Conservation (phyloP, 23 red algal genomes). For the Rhodosorus marinus region DNA sequence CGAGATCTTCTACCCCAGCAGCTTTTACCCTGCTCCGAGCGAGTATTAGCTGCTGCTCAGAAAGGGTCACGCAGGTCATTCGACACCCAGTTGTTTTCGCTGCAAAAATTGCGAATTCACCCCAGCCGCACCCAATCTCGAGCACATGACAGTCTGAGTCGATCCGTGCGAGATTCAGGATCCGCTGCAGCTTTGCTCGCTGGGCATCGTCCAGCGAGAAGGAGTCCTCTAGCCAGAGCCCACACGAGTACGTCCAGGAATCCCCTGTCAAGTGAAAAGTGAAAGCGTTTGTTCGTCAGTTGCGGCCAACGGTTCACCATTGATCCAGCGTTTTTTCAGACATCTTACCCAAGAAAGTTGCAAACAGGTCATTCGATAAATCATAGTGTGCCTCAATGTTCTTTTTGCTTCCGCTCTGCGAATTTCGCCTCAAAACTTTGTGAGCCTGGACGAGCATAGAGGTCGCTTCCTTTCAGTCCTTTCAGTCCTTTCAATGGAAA, state of each 20-base stretch:
- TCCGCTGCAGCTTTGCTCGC: slow-evolving; percentile 37
- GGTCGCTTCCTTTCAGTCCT: too few species aligned
- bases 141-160: slow-evolving; percentile 18
- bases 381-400: slow-evolving; percentile 90
- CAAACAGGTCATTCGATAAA: slow-evolving; percentile 79
- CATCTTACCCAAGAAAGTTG: slow-evolving; percentile 81
- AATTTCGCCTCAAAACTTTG: slow-evolving; percentile 26
- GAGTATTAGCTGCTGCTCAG: slow-evolving; percentile 55
- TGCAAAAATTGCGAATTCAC: slow-evolving; percentile 71
- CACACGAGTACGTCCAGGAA: slow-evolving; percentile 90
- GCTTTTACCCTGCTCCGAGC: slow-evolving; percentile 13
- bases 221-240: slow-evolving; percentile 8
- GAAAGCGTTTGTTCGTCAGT: too few species aligned
- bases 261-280: too few species aligned
- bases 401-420: slow-evolving; percentile 11
- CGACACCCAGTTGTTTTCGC: slow-evolving; percentile 9
- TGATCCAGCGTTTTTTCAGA: too few species aligned
- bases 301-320: too few species aligned
- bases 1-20: slow-evolving; percentile 33
- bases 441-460: too few species aligned
- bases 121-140: slow-evolving; percentile 98
- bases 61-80: slow-evolving; percentile 79
- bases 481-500: too few species aligned
- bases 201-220: slow-evolving; percentile 59
- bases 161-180: slow-evolving; percentile 48